Evolutionary conservation across 202 grass and related monocot species (phyloP).

Genomic region (Schoenoplectus triqueter): DNA sequence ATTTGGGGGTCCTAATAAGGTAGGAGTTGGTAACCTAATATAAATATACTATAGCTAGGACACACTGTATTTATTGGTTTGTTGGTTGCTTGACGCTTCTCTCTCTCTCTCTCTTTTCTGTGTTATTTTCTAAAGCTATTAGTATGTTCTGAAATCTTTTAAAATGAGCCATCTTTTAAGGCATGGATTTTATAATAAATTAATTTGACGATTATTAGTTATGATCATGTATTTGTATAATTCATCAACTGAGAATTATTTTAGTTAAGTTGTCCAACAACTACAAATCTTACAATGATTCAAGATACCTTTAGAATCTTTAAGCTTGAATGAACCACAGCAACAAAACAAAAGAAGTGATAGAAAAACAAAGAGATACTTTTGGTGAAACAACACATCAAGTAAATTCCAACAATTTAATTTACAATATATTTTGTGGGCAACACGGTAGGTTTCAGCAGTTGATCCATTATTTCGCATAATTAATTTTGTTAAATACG

Average conservation of each 20-base stretch:
- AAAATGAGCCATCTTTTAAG: too few relatives aligned
- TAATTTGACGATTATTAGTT: too few relatives aligned
- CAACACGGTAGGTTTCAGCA: constrained; percentile 2
- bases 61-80: not conserved
- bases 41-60: not conserved
- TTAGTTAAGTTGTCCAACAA: too few relatives aligned
- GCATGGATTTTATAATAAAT: too few relatives aligned
- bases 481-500: too few relatives aligned
- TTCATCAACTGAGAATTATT: not conserved
- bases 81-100: too few relatives aligned
- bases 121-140: not conserved
- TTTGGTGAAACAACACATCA: constrained; percentile 17
- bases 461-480: constrained; percentile 16
- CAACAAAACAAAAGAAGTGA: not conserved
- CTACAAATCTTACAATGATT: not conserved
- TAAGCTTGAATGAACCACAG: not conserved
- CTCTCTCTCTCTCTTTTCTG: too few relatives aligned
- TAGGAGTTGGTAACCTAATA: constrained; percentile 4
- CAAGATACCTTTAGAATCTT: constrained; percentile 1
- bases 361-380: not conserved
- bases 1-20: not conserved
- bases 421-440: not conserved
- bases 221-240: not conserved
- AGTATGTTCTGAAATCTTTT: too few relatives aligned
- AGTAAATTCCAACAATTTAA: not conserved